Evolutionary conservation across 805 yeast species (phyloP).

Genomic region (Schizosaccharomyces lindneri): DNA sequence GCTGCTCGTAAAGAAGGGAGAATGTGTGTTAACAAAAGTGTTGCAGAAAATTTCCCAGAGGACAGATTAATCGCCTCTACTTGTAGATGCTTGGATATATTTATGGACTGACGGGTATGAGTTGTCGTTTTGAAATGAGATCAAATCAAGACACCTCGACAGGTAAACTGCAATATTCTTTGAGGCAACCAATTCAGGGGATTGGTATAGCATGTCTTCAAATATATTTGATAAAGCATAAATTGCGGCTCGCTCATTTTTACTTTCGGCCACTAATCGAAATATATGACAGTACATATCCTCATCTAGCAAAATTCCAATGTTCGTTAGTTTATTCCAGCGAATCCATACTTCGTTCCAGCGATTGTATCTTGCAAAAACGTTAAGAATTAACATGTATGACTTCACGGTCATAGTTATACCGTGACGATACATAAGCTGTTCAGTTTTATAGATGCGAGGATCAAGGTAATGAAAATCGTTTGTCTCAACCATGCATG

Average conservation of each 20-base stretch:
- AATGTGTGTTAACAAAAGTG: too few relatives aligned
- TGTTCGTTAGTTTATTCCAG: not conserved
- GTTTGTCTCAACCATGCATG: not conserved
- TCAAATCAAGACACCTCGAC: not conserved
- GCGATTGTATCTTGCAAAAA: not conserved
- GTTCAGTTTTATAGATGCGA: not conserved
- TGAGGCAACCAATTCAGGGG: not conserved
- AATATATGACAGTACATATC: not conserved
- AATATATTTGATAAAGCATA: not conserved
- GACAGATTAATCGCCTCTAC: too few relatives aligned
- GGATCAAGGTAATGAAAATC: not conserved
- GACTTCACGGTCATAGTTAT: not conserved
- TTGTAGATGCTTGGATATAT: not conserved
- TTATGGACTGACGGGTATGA: not conserved
- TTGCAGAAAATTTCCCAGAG: too few relatives aligned
- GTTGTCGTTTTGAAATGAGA: not conserved
- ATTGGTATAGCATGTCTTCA: not conserved
- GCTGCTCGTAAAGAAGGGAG: too few relatives aligned
- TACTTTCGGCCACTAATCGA: not conserved
- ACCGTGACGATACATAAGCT: not conserved
- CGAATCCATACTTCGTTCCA: not conserved
- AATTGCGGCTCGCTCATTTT: not conserved
- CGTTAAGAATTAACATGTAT: not conserved
- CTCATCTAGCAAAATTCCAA: not conserved
- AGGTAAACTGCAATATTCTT: not conserved